Base-by-base conservation (phyloP, 305 asterid species). In the Fraxinus baroniana region DNA sequence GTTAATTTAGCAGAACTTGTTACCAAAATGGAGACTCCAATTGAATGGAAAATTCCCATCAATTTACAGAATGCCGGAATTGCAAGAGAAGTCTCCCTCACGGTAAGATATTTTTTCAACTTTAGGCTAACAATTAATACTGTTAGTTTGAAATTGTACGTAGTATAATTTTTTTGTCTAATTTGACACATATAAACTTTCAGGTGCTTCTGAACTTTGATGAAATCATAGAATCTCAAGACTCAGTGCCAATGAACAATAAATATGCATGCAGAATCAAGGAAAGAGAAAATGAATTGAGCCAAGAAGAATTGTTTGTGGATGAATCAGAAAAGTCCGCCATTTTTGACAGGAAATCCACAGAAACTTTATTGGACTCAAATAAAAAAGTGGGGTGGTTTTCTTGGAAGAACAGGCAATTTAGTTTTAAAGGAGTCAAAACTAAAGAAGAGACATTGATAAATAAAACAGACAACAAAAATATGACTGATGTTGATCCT, bases 1-100 rank as follows among this genome's bases (percentile, higher is more conserved):
- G 39, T 91, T 22, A 85, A 92, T 77, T 37, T 94, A 49, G 89
- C 93, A 52, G 95, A 92, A 83, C 86, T 91, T 20, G 93, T 84
- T 85, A 49, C 83, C 66, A 82, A 74, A 84, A 83, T 75, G 89
- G 89, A 83, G 52, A 66, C 85, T 79, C 82, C 83, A 12, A 60
- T 86, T 77, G 89, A 92, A 79, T 79, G 84, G 77, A 89, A 86
- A 87, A 80, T 94, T 78, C 92, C 90, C 41, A 46, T 94, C 36
- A 89, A 60, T 83, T 46, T 91, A 81, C 90, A 84, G 62, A 78
- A 90, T 55, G 90, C 84, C 68, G 90, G 90, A 76, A 26, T 79
- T 74, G 44, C 87, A 66, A 77, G 52, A 68, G 86, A 89, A 75
- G 95, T 92, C 60, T 44, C 78, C 39, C 94, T 94, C 44, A 86